phyloP scores from a whole-genome alignment of 139 green algal species.

The Picochlorum sp. region DNA sequence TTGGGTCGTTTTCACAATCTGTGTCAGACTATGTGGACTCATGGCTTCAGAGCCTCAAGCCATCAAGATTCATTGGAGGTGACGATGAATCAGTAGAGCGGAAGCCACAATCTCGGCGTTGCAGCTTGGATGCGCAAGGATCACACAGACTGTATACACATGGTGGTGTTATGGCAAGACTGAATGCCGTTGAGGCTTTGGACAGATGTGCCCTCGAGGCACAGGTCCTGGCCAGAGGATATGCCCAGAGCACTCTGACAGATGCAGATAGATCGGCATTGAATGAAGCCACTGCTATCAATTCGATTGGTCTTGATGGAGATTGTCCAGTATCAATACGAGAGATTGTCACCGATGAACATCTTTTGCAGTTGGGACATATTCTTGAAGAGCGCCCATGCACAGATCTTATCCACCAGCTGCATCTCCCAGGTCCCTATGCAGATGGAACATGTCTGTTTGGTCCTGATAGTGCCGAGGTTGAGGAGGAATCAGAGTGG shows the following conservation, averaged over 20 bases:
- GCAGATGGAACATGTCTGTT: constrained; percentile 20
- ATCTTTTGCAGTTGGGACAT: constrained; percentile 53
- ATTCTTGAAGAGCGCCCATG: constrained; percentile 24
- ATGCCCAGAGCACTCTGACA: not conserved
- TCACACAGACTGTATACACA: constrained; percentile 7
- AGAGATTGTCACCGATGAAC: constrained; percentile 30
- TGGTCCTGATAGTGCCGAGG: constrained; percentile 15
- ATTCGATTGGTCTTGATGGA: constrained; percentile 22
- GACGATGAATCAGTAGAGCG: not conserved
- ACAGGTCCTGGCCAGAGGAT: not conserved
- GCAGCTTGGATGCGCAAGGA: constrained; percentile 6
- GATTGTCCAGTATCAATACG: constrained; percentile 16
- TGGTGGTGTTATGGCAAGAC: constrained; percentile 1
- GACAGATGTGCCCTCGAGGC: not conserved
- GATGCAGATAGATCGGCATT: too few species aligned
- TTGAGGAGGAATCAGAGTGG: constrained; percentile 2
- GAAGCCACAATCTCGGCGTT: not conserved
- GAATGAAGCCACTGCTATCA: constrained; percentile 5
- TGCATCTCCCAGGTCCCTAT: constrained; percentile 5
- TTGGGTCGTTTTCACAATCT: not conserved
- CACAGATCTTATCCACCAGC: not conserved
- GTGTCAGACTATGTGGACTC: not conserved
- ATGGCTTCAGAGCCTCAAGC: not conserved
- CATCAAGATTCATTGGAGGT: too few species aligned
- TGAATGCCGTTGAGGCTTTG: not conserved